Percentiles rank a stretch among this genome's conserved stretches.
Conservation (phyloP, 805 yeast genomes). For the Candida ficus region DNA sequence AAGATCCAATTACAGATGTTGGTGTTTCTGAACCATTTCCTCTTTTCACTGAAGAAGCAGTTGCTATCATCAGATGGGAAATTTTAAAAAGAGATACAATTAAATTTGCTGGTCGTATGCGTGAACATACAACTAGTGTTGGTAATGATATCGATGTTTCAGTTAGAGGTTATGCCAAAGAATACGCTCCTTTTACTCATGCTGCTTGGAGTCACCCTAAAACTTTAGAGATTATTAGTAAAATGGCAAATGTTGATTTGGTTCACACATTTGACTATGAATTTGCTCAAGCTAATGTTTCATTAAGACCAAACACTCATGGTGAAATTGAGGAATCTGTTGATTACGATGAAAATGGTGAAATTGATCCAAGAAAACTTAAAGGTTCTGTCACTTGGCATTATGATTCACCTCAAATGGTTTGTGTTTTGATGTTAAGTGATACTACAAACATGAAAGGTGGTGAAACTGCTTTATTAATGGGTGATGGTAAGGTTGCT, state of each 20-base stretch:
- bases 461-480: conserved; percentile 52
- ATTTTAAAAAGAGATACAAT: conserved; percentile 42
- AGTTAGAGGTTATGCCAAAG: conserved; percentile 45
- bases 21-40: conserved; percentile 60
- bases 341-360: conserved; percentile 1
- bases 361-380: conserved; percentile 21
- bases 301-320: background rate
- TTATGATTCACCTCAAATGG: conserved; percentile 59
- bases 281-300: conserved; percentile 45
- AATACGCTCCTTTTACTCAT: conserved; percentile 43
- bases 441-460: conserved; percentile 56
- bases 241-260: conserved; percentile 42
- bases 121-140: conserved; percentile 35
- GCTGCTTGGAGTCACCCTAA: conserved; percentile 57
- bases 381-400: conserved; percentile 63
- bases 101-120: conserved; percentile 37
- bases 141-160: conserved; percentile 40
- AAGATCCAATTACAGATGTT: conserved; percentile 45
- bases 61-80: conserved; percentile 53
- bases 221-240: conserved; percentile 45
- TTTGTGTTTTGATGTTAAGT: conserved; percentile 57
- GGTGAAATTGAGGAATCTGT: conserved; percentile 3
- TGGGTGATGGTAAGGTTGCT: conserved; percentile 19
- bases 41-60: conserved; percentile 54
- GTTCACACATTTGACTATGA: conserved; percentile 39